phyloP scores from a whole-genome alignment of 139 green algal genomes.

The Closterium sp. region DNA sequence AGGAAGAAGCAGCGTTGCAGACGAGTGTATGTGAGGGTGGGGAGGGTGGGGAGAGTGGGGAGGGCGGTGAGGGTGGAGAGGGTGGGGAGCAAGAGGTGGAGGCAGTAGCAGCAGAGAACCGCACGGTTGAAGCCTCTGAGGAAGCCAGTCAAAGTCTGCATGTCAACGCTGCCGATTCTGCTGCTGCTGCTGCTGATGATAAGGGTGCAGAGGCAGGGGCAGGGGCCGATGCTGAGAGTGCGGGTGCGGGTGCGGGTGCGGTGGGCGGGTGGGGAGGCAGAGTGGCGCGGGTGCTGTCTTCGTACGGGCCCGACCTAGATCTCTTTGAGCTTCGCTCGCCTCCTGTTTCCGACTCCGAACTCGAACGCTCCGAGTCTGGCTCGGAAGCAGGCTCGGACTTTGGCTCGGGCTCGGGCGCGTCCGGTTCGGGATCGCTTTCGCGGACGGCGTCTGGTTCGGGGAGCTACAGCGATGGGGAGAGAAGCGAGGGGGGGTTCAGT shows the following conservation, averaged over 20 bases:
- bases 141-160: background rate
- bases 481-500: background rate
- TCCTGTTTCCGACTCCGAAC: background rate
- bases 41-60: background rate
- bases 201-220: no score
- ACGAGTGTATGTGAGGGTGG: background rate
- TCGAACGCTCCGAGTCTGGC: background rate
- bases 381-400: background rate
- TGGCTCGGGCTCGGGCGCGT: background rate
- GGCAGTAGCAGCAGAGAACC: background rate
- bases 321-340: background rate
- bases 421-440: background rate
- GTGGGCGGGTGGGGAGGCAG: background rate
- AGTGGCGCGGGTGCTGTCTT: background rate
- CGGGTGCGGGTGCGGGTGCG: background rate
- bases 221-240: background rate
- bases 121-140: background rate
- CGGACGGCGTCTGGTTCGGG: background rate
- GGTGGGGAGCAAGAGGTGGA: background rate
- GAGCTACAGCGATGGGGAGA: background rate
- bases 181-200: no score
- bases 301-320: background rate
- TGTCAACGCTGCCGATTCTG: no score
- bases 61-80: background rate
- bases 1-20: background rate